Evolutionary conservation across 202 grass and related monocot genomes (phyloP).

Genomic region (Bolboschoenoplectus hybrid): DNA sequence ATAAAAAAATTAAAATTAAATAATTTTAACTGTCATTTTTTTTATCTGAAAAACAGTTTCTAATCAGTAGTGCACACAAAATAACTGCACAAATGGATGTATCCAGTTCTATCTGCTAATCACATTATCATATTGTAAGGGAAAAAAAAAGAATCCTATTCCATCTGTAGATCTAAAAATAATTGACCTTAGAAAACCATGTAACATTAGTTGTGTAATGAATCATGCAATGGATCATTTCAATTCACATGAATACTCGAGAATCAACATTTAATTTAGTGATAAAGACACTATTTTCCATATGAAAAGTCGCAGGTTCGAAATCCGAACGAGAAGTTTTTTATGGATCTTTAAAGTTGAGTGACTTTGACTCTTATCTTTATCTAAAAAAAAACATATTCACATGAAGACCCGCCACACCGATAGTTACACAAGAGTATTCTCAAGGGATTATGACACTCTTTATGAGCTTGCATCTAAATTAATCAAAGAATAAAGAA

Average conservation of each 20-base stretch:
- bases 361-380: no score
- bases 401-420: background rate
- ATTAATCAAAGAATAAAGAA: background rate
- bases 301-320: no score
- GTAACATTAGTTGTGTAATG: background rate
- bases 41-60: no score
- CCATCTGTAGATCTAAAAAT: conserved; percentile 10
- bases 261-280: no score
- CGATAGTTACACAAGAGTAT: background rate
- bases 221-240: background rate
- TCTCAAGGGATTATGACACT: background rate
- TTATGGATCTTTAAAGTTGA: no score
- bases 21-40: no score
- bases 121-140: background rate
- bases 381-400: background rate
- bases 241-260: background rate
- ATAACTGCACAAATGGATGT: background rate
- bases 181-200: background rate
- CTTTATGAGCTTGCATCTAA: conserved; percentile 1
- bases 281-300: no score
- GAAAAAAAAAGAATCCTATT: background rate
- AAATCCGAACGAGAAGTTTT: no score
- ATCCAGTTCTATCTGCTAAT: background rate
- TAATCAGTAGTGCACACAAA: background rate
- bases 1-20: no score